Evolutionary conservation across 495 filamentous ascomycete genomes (phyloP).

Genomic region (Cercophora scortea): DNA sequence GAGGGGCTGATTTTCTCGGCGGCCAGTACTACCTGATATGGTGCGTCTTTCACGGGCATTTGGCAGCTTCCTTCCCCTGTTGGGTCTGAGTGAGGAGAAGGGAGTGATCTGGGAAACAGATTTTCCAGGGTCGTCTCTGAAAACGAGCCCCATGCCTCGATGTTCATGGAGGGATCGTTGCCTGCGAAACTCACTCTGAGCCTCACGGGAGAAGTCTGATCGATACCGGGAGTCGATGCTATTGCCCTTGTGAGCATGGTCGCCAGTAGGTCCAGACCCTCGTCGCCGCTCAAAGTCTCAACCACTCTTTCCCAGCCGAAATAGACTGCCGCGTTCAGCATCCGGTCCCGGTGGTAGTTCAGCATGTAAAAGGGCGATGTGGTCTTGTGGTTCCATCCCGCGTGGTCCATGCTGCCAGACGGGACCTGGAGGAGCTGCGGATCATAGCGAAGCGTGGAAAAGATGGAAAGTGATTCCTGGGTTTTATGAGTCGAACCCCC

Average conservation of each 20-base stretch:
- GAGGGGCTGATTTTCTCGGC: slow-evolving; percentile 42
- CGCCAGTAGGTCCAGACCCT: slow-evolving; percentile 29
- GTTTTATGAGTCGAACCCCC: not conserved
- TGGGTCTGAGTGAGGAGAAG: slow-evolving; percentile 2
- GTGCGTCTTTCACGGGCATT: slow-evolving; percentile 16
- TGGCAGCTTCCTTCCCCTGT: not conserved
- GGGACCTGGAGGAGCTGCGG: slow-evolving; percentile 43
- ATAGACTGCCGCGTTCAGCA: slow-evolving; percentile 62
- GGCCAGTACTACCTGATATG: slow-evolving; percentile 53
- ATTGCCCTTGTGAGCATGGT: slow-evolving; percentile 13
- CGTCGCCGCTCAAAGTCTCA: slow-evolving; percentile 31
- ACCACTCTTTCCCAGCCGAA: slow-evolving; percentile 54
- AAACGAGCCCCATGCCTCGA: slow-evolving; percentile 40
- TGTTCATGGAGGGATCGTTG: slow-evolving; percentile 35
- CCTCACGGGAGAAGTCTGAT: slow-evolving; percentile 24
- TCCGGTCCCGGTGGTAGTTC: slow-evolving; percentile 67
- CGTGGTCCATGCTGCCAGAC: slow-evolving; percentile 20
- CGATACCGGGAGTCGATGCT: not conserved
- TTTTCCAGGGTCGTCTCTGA: slow-evolving; percentile 40
- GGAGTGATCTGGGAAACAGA: slow-evolving; percentile 46
- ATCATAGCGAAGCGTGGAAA: slow-evolving; percentile 74
- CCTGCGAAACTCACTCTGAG: slow-evolving; percentile 47
- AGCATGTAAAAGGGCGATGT: slow-evolving; percentile 77
- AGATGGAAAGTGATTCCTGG: slow-evolving; percentile 45
- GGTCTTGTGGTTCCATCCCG: slow-evolving; percentile 35